phyloP scores from a whole-genome alignment of 2,329 filamentous ascomycete species.

The Claviceps africana region DNA sequence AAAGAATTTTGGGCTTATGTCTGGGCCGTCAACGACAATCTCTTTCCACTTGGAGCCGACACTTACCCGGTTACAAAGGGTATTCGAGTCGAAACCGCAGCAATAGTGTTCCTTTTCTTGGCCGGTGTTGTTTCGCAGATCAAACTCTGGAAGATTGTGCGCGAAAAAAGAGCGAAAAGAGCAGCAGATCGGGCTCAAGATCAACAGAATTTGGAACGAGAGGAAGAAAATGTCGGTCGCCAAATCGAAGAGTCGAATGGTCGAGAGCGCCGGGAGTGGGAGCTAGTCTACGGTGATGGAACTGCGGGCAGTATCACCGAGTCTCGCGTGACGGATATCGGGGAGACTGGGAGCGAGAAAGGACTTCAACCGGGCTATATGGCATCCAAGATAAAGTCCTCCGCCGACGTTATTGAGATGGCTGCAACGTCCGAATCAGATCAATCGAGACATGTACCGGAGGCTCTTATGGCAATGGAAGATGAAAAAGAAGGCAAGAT shows the following conservation, averaged over 20 bases:
- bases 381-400: conserved; percentile 22
- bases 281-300: conserved; percentile 58
- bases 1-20: conserved; percentile 96
- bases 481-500: conserved; percentile 30
- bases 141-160: conserved; percentile 71
- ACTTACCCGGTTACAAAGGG: conserved; percentile 79
- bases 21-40: conserved; percentile 65
- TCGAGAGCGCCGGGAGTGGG: conserved; percentile 57
- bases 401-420: conserved; percentile 40
- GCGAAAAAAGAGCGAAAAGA: conserved; percentile 42
- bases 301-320: conserved; percentile 19
- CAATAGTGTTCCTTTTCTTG: conserved; percentile 58
- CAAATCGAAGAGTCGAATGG: conserved; percentile 48
- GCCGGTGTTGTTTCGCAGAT: conserved; percentile 73
- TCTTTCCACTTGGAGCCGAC: conserved; percentile 63
- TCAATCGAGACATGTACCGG: conserved; percentile 15
- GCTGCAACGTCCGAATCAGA: conserved; percentile 28
- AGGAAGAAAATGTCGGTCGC: conserved; percentile 58
- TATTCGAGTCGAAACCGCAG: conserved; percentile 72
- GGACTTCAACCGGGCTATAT: conserved; percentile 20
- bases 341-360: conserved; percentile 35
- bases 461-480: conserved; percentile 27
- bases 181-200: conserved; percentile 35
- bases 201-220: conserved; percentile 39
- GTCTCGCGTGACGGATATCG: conserved; percentile 37